These are phyloP conservation scores for Eucommia ulmoides DNA, from an alignment of 257 asterid species.

Conservation along the genomic window DNA sequence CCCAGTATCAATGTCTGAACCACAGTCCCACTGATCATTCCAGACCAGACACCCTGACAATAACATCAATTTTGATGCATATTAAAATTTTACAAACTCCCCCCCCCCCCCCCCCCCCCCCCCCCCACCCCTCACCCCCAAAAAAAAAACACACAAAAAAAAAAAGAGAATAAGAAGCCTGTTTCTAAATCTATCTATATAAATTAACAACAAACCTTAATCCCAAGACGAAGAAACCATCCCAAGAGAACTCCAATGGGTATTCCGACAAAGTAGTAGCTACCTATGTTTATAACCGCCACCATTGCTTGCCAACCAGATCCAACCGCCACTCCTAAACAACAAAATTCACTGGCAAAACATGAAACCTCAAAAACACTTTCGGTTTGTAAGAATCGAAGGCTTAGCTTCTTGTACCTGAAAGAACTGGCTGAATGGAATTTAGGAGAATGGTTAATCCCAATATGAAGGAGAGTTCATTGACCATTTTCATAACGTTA, in stretches of 20 bases:
- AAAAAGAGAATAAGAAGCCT: background rate
- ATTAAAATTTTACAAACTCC: too few relatives aligned
- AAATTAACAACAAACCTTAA: conserved; percentile 23
- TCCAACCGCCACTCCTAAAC: conserved; percentile 55
- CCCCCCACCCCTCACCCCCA: background rate
- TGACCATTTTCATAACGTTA: conserved; percentile 38
- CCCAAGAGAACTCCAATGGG: conserved; percentile 42
- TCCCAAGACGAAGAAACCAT: conserved; percentile 28
- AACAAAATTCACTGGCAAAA: background rate
- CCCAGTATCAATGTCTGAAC: conserved; percentile 33
- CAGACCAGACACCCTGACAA: conserved; percentile 49
- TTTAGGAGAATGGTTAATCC: conserved; percentile 34
- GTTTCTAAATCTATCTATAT: background rate
- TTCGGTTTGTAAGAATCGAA: background rate
- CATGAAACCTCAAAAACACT: background rate
- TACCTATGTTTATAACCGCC: conserved; percentile 36
- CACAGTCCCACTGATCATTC: conserved; percentile 46
- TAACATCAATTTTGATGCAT: too few relatives aligned
- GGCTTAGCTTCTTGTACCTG: conserved; percentile 21
- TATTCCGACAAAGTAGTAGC: conserved; percentile 42
- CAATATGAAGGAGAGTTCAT: conserved; percentile 32
- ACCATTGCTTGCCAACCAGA: conserved; percentile 53
- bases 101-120: too few relatives aligned
- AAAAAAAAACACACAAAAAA: too few relatives aligned
- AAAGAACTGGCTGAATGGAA: conserved; percentile 49